Evolutionary conservation across 1,284 basidiomycete genomes (phyloP), one percentile per base, ranked within the genome.

Genomic region (Fistulina hepatica): DNA sequence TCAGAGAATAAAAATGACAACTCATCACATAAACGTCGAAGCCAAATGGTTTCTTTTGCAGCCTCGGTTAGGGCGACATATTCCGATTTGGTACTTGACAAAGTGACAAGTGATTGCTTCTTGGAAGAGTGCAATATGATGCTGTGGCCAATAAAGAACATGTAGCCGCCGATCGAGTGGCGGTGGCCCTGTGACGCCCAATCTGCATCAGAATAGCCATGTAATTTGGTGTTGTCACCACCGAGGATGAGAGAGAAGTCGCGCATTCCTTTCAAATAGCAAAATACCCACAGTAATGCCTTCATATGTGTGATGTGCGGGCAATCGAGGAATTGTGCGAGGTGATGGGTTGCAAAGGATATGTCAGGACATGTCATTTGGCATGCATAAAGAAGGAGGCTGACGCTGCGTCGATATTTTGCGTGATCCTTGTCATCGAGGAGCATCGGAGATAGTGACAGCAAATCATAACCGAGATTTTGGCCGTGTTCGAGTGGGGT

Each of bases 251-350:
- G 52, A 25, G 49, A 46, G 10, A 57, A 34, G 12, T 52, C 30
- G 5, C 44, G 32, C 0, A 67, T 66, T 2, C 60, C 59, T n/a
- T 59, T 55, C 2, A 72, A 54, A 44, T 72, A 72, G 0, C 53
- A 51, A 1, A 69, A 48, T 4, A 68, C 52, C 4, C 54, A 53
- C 11, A 62, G 57, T 1, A 58, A 57, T 0, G 60, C 59, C 2
- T 52, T 50, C 58, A 59, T 67, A 44, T 71, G 67, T 0, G 34
- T 41, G 5, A 36, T 37, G 0, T 44, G 33, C 36, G 51, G 57
- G 34, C 46, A 55, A 21, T 57, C 46, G 0, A 56, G 48, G 48
- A 55, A 68, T 41, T 57, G 56, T 2, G 51, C 48, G 0, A 71
- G 51, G 11, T 54, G 41, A 19, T 51, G 47, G 5, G 68, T 56